These are phyloP conservation scores for Centaurea solstitialis DNA, from an alignment of 129 eudicot species.

Conservation along the genomic window DNA sequence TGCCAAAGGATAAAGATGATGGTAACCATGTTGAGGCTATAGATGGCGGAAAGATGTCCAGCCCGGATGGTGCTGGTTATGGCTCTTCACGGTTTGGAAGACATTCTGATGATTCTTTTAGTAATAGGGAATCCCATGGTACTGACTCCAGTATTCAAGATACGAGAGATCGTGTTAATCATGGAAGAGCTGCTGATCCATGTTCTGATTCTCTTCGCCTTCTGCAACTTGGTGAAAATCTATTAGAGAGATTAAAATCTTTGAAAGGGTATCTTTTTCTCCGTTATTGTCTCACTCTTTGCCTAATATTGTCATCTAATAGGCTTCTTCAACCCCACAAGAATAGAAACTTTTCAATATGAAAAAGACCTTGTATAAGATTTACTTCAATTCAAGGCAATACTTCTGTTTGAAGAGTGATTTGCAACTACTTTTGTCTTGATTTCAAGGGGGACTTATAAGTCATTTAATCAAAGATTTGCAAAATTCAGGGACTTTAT, in stretches of 20 bases:
- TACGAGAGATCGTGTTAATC: constrained; percentile 17
- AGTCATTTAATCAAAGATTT: background rate
- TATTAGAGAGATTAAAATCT: constrained; percentile 56
- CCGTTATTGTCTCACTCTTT: background rate
- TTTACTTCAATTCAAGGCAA: background rate
- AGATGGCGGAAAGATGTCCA: background rate
- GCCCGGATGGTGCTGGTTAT: constrained; percentile 1
- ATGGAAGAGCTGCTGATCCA: constrained; percentile 33
- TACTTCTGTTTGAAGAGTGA: background rate
- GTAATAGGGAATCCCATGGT: constrained; percentile 21
- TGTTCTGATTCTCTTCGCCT: constrained; percentile 52
- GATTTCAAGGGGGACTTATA: background rate
- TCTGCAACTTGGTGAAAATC: constrained; percentile 47
- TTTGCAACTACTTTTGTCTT: background rate
- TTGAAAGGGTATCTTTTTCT: constrained; percentile 45
- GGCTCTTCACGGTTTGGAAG: constrained; percentile 4
- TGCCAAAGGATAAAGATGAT: constrained; percentile 22
- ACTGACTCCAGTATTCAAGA: constrained; percentile 22
- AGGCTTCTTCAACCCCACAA: background rate
- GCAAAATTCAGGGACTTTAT: background rate
- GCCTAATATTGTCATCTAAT: background rate
- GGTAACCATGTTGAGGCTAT: constrained; percentile 18
- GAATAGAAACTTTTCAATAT: background rate
- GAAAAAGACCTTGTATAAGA: background rate
- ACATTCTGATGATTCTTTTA: constrained; percentile 15